Base-by-base conservation (phyloP, 495 filamentous ascomycete species). In the Trichoderma reesei region DNA sequence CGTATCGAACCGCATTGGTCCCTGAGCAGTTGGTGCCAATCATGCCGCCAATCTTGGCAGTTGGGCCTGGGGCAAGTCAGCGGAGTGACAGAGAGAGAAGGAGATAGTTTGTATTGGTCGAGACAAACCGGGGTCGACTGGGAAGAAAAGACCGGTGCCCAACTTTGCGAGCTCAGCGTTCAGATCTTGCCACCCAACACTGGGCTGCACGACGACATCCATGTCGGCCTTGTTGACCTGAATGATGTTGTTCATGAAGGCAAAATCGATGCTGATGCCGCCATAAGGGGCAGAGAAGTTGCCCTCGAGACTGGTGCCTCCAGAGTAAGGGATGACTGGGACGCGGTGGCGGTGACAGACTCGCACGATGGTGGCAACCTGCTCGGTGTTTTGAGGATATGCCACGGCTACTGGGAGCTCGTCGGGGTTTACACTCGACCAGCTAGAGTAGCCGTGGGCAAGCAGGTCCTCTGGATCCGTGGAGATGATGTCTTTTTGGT, bases 121-220 rank as follows among this genome's bases (percentile, higher is more conserved):
- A 36, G 10, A 71, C 78, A 76, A 75, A 68, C 88, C 89, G 18
- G 91, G 91, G 69, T 95, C 91, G 16, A 92, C 84, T 0, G 92
- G 92, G 73, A 97, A 95, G 77, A 96, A 96, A 14, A 96, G 84
- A 1, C 90, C 90, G 20, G 80, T 85, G 51, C 82, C 78, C 71
- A 86, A 86, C 69, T 83, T 76, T 8, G 76, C 82, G 63, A 97
- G 83, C 69, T 90, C 76, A 65, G 88, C 84, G 70, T 96, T 96
- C 59, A 97, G 75, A 54, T 88, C 83, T 85, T 93, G 91, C 91
- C 91, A 97, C n/a, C 87, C 85, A 44, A 97, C 89, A 10, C 86
- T 86, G 3, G 92, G 92, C 69, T 96, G 92, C 9, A 96, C 92
- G 6, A 94, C 88, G 65, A 96, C 79, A 70, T 97, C 92, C 88